Conservation (phyloP, 2,329 filamentous ascomycete species). For the Tympanopsis confertula region DNA sequence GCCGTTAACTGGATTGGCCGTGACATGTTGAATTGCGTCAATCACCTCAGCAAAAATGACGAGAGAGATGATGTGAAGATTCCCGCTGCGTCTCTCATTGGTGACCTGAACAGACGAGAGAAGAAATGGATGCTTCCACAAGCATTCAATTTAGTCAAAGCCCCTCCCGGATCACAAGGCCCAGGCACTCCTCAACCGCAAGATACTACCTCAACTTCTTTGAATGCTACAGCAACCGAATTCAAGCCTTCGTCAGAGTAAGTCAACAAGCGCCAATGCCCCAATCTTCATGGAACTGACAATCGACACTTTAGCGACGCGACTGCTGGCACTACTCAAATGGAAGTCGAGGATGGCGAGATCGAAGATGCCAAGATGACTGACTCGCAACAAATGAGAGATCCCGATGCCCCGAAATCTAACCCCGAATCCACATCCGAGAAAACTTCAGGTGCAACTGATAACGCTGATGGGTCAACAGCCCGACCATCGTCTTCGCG, state of each 20-base stretch:
- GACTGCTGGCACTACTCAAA: too few relatives aligned
- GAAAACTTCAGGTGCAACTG: too few relatives aligned
- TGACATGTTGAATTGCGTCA: conserved; percentile 50
- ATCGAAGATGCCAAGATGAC: conserved; percentile 29
- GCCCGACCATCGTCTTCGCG: too few relatives aligned
- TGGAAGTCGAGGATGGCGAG: conserved; percentile 29
- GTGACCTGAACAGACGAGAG: conserved; percentile 31
- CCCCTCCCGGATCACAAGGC: conserved; percentile 7
- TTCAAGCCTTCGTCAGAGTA: conserved; percentile 24
- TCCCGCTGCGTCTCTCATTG: conserved; percentile 33
- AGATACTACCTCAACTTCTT: conserved; percentile 13
- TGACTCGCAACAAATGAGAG: conserved; percentile 14
- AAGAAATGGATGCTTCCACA: conserved; percentile 34
- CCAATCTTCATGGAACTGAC: conserved; percentile 7
- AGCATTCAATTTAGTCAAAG: conserved; percentile 24
- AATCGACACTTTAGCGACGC: conserved; percentile 5
- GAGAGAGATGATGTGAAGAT: conserved; percentile 31
- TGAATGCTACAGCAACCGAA: conserved; percentile 26
- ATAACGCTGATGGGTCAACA: too few relatives aligned
- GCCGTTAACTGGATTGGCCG: conserved; percentile 79
- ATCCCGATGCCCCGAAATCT: conserved; percentile 3
- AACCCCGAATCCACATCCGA: too few relatives aligned
- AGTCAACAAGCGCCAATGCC: conserved; percentile 11
- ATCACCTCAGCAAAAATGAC: conserved; percentile 54
- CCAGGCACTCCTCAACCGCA: not conserved